phyloP scores from a whole-genome alignment of 805 yeast species.

The Blastobotrys robertii region DNA sequence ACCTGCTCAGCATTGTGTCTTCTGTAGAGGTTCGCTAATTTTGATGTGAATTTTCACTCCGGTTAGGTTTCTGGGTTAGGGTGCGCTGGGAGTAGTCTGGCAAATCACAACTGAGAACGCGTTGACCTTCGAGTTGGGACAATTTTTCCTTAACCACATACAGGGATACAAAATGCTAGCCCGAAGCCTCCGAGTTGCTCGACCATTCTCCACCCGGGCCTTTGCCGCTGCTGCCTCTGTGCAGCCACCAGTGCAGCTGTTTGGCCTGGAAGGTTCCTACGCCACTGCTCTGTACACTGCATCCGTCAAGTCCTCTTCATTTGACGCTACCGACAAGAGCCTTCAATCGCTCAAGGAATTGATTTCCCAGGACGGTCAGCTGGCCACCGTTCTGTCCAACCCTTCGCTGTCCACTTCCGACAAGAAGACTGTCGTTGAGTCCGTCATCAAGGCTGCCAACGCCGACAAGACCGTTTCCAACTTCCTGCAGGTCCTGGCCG shows the following conservation, averaged over 20 bases:
- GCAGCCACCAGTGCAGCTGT: constrained; percentile 87
- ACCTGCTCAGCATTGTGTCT: no score
- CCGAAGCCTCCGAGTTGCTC: constrained; percentile 1
- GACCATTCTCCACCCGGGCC: constrained; percentile 18
- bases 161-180: no score
- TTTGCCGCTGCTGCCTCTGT: constrained; percentile 46
- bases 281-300: constrained; percentile 93
- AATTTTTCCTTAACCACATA: no score
- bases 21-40: no score
- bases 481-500: constrained; percentile 77
- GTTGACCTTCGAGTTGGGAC: no score
- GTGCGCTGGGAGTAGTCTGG: no score
- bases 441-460: constrained; percentile 38
- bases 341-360: constrained; percentile 48
- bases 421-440: constrained; percentile 59
- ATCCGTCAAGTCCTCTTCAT: constrained; percentile 68
- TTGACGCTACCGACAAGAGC: constrained; percentile 60
- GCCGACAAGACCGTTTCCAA: constrained; percentile 68
- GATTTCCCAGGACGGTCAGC: constrained; percentile 53
- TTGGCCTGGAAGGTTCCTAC: constrained; percentile 93
- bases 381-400: constrained; percentile 54
- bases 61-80: no score
- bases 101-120: no score
- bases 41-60: no score
- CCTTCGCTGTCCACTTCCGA: constrained; percentile 76